Percentiles rank a stretch among this genome's conserved stretches.
Evolutionary conservation across 1,284 basidiomycete species (phyloP).

Genomic region (Melampsora larici-populina): DNA sequence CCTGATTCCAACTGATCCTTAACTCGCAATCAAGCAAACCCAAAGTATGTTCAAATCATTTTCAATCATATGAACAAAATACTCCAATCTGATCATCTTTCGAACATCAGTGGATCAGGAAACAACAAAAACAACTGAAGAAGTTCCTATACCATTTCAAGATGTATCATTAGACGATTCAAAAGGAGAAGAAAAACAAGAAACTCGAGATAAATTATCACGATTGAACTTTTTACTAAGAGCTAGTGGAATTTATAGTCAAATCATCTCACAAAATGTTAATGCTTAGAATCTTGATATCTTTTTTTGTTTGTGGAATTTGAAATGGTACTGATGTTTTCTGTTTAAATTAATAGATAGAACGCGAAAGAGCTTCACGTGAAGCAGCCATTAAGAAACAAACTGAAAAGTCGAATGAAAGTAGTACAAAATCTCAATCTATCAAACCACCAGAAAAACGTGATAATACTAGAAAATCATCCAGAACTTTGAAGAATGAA

Average conservation of each 20-base stretch:
- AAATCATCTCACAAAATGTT: conserved; percentile 42
- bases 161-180: conserved; percentile 5
- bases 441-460: not conserved
- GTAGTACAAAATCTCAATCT: not conserved
- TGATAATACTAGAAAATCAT: conserved; percentile 1
- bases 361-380: conserved; percentile 30
- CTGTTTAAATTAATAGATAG: conserved; percentile 15
- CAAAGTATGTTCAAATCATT: too few relatives aligned
- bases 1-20: too few relatives aligned
- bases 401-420: not conserved
- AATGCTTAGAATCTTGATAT: not conserved
- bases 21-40: too few relatives aligned
- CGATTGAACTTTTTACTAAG: conserved; percentile 38
- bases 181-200: conserved; percentile 25
- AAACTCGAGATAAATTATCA: conserved; percentile 33
- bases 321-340: not conserved
- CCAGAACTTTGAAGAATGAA: not conserved
- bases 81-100: too few relatives aligned
- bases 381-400: conserved; percentile 28
- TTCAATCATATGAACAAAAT: too few relatives aligned
- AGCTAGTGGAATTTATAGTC: conserved; percentile 41
- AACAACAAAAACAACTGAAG: not conserved
- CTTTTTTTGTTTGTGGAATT: not conserved
- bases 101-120: not conserved
- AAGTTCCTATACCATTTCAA: not conserved